Conservation (phyloP, 345 rosid genomes). For the Noccaea bulbosa region DNA sequence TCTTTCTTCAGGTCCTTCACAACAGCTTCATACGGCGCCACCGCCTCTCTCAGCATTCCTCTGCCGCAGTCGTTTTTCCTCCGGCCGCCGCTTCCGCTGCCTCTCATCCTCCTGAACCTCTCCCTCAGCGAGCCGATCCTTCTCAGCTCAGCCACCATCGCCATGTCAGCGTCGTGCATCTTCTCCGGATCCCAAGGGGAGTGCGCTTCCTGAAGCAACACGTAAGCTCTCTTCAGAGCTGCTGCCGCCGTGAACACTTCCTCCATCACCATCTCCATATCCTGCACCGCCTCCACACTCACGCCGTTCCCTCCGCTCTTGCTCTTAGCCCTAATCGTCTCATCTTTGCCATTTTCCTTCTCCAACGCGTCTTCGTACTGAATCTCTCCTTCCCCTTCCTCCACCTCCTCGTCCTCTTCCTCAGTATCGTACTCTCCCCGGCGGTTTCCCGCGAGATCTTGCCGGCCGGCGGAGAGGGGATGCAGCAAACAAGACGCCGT, state of each 20-base stretch:
- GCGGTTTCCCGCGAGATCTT: constrained; percentile 45
- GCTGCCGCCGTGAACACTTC: constrained; percentile 78
- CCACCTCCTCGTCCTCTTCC: constrained; percentile 43
- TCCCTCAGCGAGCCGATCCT: constrained; percentile 71
- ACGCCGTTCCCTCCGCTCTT: constrained; percentile 25
- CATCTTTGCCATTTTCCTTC: constrained; percentile 40
- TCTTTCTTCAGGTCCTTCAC: constrained; percentile 87
- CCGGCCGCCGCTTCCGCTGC: constrained; percentile 39
- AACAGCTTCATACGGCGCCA: constrained; percentile 93
- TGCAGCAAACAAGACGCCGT: constrained; percentile 88
- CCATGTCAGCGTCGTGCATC: constrained; percentile 82
- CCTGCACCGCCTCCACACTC: constrained; percentile 48
- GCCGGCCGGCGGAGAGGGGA: constrained; percentile 74
- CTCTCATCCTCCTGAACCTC: constrained; percentile 64
- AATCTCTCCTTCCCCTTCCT: constrained; percentile 47
- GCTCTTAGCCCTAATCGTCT: constrained; percentile 19
- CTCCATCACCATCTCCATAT: constrained; percentile 63
- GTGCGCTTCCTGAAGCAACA: constrained; percentile 82
- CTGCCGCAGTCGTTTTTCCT: constrained; percentile 43
- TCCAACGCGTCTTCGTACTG: constrained; percentile 42
- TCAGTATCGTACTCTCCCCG: constrained; percentile 39
- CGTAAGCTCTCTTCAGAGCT: constrained; percentile 76
- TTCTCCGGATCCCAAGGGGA: constrained; percentile 96
- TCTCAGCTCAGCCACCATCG: constrained; percentile 80
- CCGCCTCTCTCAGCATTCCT: constrained; percentile 74